Conservation (phyloP, 495 filamentous ascomycete species). For the Melanomma pulvis-pyrius region DNA sequence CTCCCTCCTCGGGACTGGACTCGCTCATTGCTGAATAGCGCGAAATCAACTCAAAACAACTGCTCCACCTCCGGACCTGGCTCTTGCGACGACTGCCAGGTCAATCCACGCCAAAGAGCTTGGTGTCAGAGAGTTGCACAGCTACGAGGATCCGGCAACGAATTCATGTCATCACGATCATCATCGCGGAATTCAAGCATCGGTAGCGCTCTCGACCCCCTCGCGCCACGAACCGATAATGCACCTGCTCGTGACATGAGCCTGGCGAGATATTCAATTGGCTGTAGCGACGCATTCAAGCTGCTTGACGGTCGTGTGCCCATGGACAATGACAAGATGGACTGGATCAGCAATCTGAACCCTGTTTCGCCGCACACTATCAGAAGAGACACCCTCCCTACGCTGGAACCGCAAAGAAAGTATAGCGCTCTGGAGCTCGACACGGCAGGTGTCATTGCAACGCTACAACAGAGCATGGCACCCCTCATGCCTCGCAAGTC, state of each 20-base stretch:
- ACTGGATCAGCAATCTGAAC: slow-evolving; percentile 27
- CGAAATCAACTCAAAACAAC: slow-evolving; percentile 8
- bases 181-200: slow-evolving; percentile 6
- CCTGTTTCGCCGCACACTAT: slow-evolving; percentile 14
- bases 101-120: slow-evolving; percentile 32
- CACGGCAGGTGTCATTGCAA: slow-evolving; percentile 34
- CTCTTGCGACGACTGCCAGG: slow-evolving; percentile 28
- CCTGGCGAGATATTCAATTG: slow-evolving; percentile 14
- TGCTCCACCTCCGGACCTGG: slow-evolving; percentile 21
- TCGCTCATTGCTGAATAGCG: not conserved
- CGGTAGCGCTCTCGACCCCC: slow-evolving; percentile 4
- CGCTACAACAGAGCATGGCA: slow-evolving; percentile 27
- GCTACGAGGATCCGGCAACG: not conserved
- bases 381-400: slow-evolving; percentile 7
- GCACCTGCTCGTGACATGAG: not conserved
- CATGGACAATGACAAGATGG: slow-evolving; percentile 25
- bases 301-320: slow-evolving; percentile 33
- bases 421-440: slow-evolving; percentile 38
- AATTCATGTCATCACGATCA: not conserved
- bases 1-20: not conserved
- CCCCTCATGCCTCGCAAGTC: slow-evolving; percentile 20
- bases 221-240: slow-evolving; percentile 15
- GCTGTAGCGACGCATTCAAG: slow-evolving; percentile 34
- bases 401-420: not conserved
- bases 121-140: slow-evolving; percentile 34